Base-by-base conservation (phyloP, 352 stramenopile genomes). In the Phytophthora foliorum region DNA sequence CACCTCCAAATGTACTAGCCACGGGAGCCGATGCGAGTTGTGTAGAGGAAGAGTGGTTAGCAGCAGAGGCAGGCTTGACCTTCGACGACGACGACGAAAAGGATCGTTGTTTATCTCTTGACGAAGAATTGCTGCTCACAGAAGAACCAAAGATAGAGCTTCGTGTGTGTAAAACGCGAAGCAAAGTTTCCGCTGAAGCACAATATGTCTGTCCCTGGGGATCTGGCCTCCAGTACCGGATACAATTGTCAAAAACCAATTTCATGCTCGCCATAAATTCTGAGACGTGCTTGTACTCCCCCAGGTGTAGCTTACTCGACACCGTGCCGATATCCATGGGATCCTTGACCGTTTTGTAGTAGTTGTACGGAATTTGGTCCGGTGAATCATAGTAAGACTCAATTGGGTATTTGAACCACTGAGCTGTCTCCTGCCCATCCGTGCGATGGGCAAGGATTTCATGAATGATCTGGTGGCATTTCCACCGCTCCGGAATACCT, bases 321-420 rank as follows among this genome's bases (percentile, higher is more conserved):
- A 96, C 87, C 5, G 86, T 93, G 25, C 89, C 87, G 4, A 96
- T 75, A 60, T 96, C 87, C 89, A 96, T 96, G 17, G 89, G 86
- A 21, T 84, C 56, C 32, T 86, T 92, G 31, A 96, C 85, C 22
- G 73, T 91, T 49, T 91, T 84, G 63, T 88, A 95, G 56, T 96
- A 96, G 24, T 82, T 86, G 56, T 92, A 94, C 22, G 88, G 88
- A 27, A 94, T 84, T 63, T 94, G 86, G 24, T 96, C 88, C 6
- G 84, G 71, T 24, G 88, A 93, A 58, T 94, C 85, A 60, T 86
- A 96, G 59, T 96, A 96, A 13, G 88, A 93, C 57, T 91, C 74
- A 34, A 96, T 81, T 22, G 88, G 88, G 49, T 94, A 94, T 64
- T 96, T 96, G 54, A 96, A 96, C 88, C 88, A 96, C 52, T 94